Base-by-base conservation (phyloP, 305 asterid genomes). In the Solanum aculeatissimum region DNA sequence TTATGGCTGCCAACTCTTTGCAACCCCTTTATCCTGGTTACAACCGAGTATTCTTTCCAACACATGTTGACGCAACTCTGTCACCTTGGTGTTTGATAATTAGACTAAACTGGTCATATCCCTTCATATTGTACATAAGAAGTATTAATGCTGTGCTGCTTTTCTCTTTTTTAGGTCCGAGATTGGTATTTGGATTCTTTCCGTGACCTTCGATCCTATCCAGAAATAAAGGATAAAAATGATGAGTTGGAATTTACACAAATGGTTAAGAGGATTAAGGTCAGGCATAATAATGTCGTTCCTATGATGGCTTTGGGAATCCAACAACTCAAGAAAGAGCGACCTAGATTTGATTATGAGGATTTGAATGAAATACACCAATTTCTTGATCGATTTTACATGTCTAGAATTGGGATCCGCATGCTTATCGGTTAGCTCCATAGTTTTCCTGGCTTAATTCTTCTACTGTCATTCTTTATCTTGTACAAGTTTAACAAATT, bases 121-220 rank as follows among this genome's bases (percentile, higher is more conserved):
- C 27, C 11, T 49, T 77, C 29, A 25, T 18, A 51, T 77, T 75
- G 49, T 77, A 29, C 65, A 77, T 29, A 6, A 29, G 11, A 19
- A 29, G 68, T 78, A 53, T 55, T 54, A 29, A 53, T 27, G 23
- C n/a, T 77, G 25, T 77, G 29, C 25, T 53, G 63, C 49, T 29
- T 53, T 69, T 42, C 62, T 66, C 12, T 53, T 47, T 85, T 68
- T 42, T 77, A 97, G 98, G 99, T 97, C 83, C 92, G 97, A 71
- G 98, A 97, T 89, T 97, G 98, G 99, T 97, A 97, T 85, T 87
- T 97, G 90, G 99, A 97, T 85, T 97, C 99, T 47, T 97, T 97
- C 89, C 97, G 95, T 60, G 98, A 97, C 71, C 93, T 97, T 68
- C 89, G 97, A 90, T 92, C 97, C 81, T 92, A 93, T 79, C 94